Evolutionary conservation across 768 basidiomycete species (phyloP), one percentile per base, ranked within the genome.

Genomic region (Kwoniella botswanensis): DNA sequence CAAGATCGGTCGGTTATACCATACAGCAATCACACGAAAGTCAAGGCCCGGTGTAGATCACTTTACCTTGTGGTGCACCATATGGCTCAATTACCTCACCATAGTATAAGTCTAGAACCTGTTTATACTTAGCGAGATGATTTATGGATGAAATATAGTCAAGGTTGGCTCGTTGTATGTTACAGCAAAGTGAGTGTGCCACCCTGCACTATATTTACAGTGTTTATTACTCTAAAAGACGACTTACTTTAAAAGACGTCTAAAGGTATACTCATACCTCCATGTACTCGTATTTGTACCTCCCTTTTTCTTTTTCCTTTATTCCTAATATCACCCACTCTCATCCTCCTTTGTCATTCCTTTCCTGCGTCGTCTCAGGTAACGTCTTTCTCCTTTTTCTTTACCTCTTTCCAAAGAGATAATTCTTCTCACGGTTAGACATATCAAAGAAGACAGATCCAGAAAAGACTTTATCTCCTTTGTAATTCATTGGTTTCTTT

Each of bases 11-110:
- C 29, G 57, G 3, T 17, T 4, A 11, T 58, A 24, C 12, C 11
- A 13, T 12, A 58, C 21, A 26, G 57, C 18, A 58, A 24, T 13
- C 13, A 29, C 12, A 17, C 21, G 12, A 22, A 24, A 56, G 11
- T 21, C n/a, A 22, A 24, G 55, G 35, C 7, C 4, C 35, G 46
- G 57, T 58, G 57, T 58, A 11, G 57, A 58, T 58, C 57, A 58
- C 29, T 12, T 4, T 26, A 50, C 35, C 35, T 35, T 35, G 35
- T 35, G 35, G 35, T 58, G 57, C 29, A 58, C 57, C 57, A 58
- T 58, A 58, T 58, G 57, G 24, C 54, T 26, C 11, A 18, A 58
- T 26, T 15, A 24, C 12, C 15, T 13, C 15, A 9, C 15, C 9
- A 6, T 41, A 24, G 24, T 29, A 29, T 17, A 12, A 3, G 6